Percentiles rank a stretch among this genome's conserved stretches.
Conservation (phyloP, 139 green algal species). For the Coelastrella sp. region DNA sequence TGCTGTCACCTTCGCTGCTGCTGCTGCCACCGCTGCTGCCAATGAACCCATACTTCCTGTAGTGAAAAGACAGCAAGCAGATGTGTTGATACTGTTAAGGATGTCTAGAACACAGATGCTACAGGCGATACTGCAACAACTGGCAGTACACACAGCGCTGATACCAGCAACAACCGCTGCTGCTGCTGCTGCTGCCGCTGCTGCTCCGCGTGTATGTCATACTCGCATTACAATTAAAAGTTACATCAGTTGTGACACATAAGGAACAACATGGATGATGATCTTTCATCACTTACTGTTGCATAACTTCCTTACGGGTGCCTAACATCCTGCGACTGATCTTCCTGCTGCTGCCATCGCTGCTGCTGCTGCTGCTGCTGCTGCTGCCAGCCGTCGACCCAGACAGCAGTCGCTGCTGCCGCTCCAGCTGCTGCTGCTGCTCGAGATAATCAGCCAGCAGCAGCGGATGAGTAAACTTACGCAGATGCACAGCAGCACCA, state of each 20-base stretch:
- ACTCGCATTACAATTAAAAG: neutral
- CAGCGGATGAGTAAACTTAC: constrained; percentile 77
- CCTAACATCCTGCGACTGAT: neutral
- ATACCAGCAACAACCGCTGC: too few relatives aligned
- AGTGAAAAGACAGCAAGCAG: too few relatives aligned
- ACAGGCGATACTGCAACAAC: too few relatives aligned
- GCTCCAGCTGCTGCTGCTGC: constrained; percentile 51
- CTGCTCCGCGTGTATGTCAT: too few relatives aligned
- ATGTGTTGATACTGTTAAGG: too few relatives aligned
- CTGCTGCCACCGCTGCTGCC: neutral
- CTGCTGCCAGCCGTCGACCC: constrained; percentile 1
- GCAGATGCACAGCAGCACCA: constrained; percentile 61
- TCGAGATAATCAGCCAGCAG: constrained; percentile 75
- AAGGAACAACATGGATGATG: too few relatives aligned
- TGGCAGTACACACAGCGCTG: too few relatives aligned
- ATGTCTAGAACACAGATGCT: too few relatives aligned
- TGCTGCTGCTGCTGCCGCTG: too few relatives aligned
- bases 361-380: constrained; percentile 31
- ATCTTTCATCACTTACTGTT: neutral
- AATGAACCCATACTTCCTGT: neutral
- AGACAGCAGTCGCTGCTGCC: constrained; percentile 33
- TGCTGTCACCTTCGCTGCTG: neutral
- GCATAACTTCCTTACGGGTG: neutral
- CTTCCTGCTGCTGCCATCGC: constrained; percentile 12
- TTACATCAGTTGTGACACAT: neutral